Conservation (phyloP, 768 basidiomycete species). For the Mycena kentingensis region DNA sequence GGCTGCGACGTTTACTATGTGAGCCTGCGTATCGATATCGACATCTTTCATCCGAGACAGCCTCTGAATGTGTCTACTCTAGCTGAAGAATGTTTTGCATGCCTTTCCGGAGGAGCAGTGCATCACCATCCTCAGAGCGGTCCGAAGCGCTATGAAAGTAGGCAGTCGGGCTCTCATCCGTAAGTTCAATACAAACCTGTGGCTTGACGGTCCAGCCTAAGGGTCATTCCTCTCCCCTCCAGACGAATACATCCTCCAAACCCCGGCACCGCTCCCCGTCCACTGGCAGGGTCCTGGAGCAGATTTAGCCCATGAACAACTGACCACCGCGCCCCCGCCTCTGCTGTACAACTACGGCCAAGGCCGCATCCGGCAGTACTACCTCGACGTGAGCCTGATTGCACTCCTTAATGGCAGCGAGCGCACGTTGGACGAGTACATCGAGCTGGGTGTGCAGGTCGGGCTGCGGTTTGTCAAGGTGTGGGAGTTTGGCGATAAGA, state of each 20-base stretch:
- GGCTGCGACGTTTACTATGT: constrained; percentile 46
- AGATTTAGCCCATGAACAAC: constrained; percentile 1
- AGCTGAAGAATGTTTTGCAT: constrained; percentile 21
- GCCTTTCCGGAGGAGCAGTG: constrained; percentile 9
- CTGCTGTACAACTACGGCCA: constrained; percentile 16
- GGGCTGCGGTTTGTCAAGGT: constrained; percentile 17
- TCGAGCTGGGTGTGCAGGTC: constrained; percentile 10
- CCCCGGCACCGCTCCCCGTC: neutral
- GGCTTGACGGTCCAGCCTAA: too few relatives aligned
- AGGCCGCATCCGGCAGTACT: constrained; percentile 17
- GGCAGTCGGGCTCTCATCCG: constrained; percentile 21
- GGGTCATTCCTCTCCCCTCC: neutral
- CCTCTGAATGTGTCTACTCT: too few relatives aligned
- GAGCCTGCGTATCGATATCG: constrained; percentile 21
- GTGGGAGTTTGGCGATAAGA: constrained; percentile 23
- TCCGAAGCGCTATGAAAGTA: constrained; percentile 19
- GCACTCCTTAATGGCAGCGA: constrained; percentile 16
- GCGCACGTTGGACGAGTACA: constrained; percentile 21
- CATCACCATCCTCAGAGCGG: constrained; percentile 13
- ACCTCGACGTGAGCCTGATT: constrained; percentile 21
- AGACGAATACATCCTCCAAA: constrained; percentile 21
- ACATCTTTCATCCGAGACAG: too few relatives aligned
- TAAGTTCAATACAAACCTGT: too few relatives aligned
- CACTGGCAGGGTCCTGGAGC: neutral
- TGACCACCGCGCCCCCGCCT: constrained; percentile 14